Evolutionary conservation across 257 asterid genomes (phyloP), one percentile per base, ranked within the genome.

Genomic region (Galeopsis tetrahit): DNA sequence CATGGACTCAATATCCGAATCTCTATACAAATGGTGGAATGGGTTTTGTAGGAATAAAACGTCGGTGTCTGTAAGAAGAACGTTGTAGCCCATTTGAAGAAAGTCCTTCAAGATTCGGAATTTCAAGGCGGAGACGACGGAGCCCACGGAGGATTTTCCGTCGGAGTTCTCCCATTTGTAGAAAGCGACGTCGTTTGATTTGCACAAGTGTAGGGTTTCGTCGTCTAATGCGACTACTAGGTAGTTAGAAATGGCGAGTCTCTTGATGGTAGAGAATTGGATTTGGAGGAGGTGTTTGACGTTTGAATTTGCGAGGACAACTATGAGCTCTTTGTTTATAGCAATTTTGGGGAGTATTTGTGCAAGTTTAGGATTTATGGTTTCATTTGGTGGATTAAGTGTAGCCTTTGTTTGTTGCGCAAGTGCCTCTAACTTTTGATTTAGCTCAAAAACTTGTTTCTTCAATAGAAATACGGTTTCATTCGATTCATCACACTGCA

Each of bases 321-420:
- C 87, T 72, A 87, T 81, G 14, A 87, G 65, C 79, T 87, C 92
- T 36, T 71, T 82, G 5, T 66, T 52, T 4, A 81, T 78, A 34
- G 90, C 85, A 66, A 85, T 59, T 59, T 79, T 67, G 28, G 82
- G 58, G 69, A 87, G 78, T 71, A 87, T 62, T 67, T 83, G 75
- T 10, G 92, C 85, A 31, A 87, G 85, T 38, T 82, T 79, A 4
- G 85, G 87, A 78, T 87, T 87, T 61, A 83, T 82, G 2, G 74
- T 79, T 33, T 87, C 88, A 68, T 87, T 86, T 0, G 92, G 88
- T n/a, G n/a, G n/a, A n/a, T n/a, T n/a, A n/a, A n/a, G n/a, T n/a
- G n/a, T n/a, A n/a, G n/a, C n/a, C n/a, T n/a, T n/a, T n/a, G n/a
- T n/a, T n/a, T n/a, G n/a, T n/a, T n/a, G n/a, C n/a, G n/a, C n/a